Evolutionary conservation across 2,329 filamentous ascomycete genomes (phyloP), one percentile per base, ranked within the genome.

Genomic region (Neonectria coccinea): DNA sequence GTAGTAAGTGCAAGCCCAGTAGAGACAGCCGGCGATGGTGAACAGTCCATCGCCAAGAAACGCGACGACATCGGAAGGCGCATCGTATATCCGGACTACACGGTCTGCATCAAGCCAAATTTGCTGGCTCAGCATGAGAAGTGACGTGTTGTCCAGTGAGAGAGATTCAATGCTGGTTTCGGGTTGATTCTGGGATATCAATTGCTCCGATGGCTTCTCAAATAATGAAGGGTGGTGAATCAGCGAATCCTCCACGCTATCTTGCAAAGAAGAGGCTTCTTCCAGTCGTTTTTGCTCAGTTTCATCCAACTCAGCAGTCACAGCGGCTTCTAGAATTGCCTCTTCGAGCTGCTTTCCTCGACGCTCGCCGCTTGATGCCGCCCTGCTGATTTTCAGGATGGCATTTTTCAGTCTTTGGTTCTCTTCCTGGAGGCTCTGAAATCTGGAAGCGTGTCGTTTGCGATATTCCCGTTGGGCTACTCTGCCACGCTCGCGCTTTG

Each of bases 391-490:
- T 33, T 61, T 63, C 18, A 60, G 65, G 22, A 74, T 62, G 5
- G 71, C 72, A 42, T 73, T 61, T 33, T 64, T 67, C 27, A 74
- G 42, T n/a, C 62, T 65, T 47, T 65, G 65, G 1, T 74, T 74
- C 29, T 74, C 72, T 4, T 74, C 72, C 45, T 73, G 67, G n/a
- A 74, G 67, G 3, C 29, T 67, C 27, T 68, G 67, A 36, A 74
- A 74, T 33, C 60, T 71, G 27, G 70, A 71, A 5, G 66, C 70
- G 54, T 74, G 72, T 1, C 72, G 66, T 22, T 74, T 74, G 11
- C 72, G 68, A 55, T 74, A 74, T 25, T 74, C 70, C 18, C 72
- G 68, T 56, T 74, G 72, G 5, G 72, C 72, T 29, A 71, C 45
- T 55, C 67, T 71, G 42, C 72, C 73, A 42, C 72, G 68, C 56